Base-by-base conservation (phyloP, 129 eudicot species). In the Lonicera japonica region DNA sequence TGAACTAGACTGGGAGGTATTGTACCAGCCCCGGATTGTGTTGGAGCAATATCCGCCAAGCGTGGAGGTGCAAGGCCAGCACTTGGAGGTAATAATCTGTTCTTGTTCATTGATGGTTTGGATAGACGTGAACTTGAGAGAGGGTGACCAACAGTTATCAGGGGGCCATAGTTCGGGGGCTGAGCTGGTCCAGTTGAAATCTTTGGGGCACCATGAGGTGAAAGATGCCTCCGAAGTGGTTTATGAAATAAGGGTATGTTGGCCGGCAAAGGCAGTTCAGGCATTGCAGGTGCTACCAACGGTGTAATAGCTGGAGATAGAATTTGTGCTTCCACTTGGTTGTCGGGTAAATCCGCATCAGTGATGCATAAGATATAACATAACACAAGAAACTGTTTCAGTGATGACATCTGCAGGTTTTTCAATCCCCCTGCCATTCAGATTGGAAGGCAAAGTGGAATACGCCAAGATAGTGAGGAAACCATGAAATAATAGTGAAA, bases 1-100 rank as follows among this genome's bases (percentile, higher is more conserved):
- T 91, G 82, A 68, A 88, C 72, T 75, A 87, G 68, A 67, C 88
- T 85, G 4, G 84, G 29, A 55, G 96, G 86, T 65, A 84, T 41
- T 58, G 82, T 29, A 50, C 82, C 71, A 64, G 73, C 61, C 61
- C 74, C 75, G 20, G 96, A 78, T 60, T 75, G 85, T 47, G 73
- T 65, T 48, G 98, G 98, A 34, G 96, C 81, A 77, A 75, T 79
- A 21, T 86, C 86, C 13, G 81, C 72, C 64, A 81, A 75, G 43
- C 39, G 60, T 38, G 85, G 81, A 59, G 92, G 79, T 66, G 83
- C 50, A 67, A 75, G 64, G 47, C 70, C 81, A 25, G 79, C 70
- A 67, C 60, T 63, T 22, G 87, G 75, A 41, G 92, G 61, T 15
- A 60, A 73, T 39, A 50, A 23, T 48, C 60, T 83, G 60, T 69